These are phyloP conservation scores for Musa itinerans DNA, from an alignment of 176 grass and related monocot genomes.

Conservation along the genomic window DNA sequence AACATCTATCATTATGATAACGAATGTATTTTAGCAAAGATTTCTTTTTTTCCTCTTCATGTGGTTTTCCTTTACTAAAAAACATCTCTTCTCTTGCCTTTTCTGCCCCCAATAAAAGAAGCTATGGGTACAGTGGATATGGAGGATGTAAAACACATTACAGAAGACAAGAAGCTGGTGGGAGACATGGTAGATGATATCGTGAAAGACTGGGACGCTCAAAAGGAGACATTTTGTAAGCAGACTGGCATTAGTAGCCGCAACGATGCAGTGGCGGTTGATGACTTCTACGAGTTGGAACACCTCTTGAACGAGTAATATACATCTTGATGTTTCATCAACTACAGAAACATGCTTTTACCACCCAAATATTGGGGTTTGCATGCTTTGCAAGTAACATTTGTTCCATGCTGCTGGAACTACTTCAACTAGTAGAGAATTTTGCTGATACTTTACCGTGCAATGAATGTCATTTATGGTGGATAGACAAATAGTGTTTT, in stretches of 20 bases:
- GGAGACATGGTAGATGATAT: constrained; percentile 46
- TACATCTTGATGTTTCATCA: not conserved
- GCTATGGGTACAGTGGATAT: constrained; percentile 25
- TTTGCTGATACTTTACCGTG: too few relatives aligned
- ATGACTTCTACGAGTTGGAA: constrained; percentile 44
- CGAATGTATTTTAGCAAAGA: not conserved
- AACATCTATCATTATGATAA: not conserved
- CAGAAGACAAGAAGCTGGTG: constrained; percentile 37
- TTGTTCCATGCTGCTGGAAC: constrained; percentile 5
- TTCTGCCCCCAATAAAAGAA: constrained; percentile 28
- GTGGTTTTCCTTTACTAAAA: not conserved
- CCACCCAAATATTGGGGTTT: not conserved
- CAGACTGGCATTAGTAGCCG: constrained; percentile 43
- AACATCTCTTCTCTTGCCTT: not conserved
- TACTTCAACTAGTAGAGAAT: not conserved
- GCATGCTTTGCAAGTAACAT: not conserved
- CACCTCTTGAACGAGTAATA: constrained; percentile 31
- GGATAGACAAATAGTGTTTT: too few relatives aligned
- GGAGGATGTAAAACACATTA: constrained; percentile 44
- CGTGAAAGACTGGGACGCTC: constrained; percentile 57
- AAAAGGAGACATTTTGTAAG: constrained; percentile 60
- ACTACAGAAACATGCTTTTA: not conserved
- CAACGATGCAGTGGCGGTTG: constrained; percentile 12
- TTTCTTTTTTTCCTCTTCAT: not conserved
- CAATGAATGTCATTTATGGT: too few relatives aligned